Conservation (phyloP, 2,329 filamentous ascomycete genomes). For the Xenoacremonium recifei region DNA sequence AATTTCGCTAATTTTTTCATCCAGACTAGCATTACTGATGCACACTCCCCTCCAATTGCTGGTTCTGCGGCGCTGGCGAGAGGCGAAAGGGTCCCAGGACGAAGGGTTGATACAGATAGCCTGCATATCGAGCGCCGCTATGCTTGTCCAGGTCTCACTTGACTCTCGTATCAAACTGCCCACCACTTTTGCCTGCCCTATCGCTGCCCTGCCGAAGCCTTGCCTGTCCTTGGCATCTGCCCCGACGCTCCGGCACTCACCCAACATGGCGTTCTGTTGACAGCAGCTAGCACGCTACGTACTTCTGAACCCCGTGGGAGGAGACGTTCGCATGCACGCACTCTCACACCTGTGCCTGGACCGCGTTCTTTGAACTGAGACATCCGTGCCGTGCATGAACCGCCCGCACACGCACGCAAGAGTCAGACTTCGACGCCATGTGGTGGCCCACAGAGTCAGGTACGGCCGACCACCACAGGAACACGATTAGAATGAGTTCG, state of each 20-base stretch:
- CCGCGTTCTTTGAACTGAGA: not conserved
- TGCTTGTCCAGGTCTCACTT: not conserved
- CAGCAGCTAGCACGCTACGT: not conserved
- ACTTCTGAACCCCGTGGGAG: not conserved
- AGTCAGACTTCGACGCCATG: not conserved
- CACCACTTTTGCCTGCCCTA: not conserved
- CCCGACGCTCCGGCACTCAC: too few species aligned
- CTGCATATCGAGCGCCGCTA: too few species aligned
- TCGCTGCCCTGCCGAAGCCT: not conserved
- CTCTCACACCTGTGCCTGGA: not conserved
- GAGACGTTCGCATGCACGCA: not conserved
- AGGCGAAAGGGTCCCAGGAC: not conserved
- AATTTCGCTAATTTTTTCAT: not conserved
- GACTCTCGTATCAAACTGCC: not conserved
- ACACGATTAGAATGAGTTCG: too few species aligned
- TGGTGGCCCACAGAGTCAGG: not conserved
- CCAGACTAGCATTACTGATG: not conserved
- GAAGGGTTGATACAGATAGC: not conserved
- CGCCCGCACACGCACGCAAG: not conserved
- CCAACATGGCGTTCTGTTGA: not conserved
- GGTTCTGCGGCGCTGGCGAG: not conserved
- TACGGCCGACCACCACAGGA: too few species aligned
- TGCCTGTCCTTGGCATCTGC: not conserved
- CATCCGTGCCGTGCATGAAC: not conserved
- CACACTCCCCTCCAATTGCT: not conserved